Evolutionary conservation across 108 stramenopile genomes (phyloP), one percentile per base, ranked within the genome.

Genomic region (Nitzschia putrida): DNA sequence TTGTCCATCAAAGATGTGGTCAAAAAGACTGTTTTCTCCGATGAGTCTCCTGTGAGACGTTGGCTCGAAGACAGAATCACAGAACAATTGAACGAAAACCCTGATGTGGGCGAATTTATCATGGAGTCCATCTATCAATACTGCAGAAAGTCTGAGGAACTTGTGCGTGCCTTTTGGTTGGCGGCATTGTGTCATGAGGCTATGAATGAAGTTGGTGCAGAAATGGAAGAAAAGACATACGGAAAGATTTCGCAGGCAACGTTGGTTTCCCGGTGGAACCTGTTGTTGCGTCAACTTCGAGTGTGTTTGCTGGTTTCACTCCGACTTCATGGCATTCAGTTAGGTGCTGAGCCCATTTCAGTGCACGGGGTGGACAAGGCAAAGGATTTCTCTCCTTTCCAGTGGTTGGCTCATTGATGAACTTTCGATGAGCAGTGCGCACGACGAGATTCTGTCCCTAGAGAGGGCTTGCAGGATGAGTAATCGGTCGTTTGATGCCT

Each of bases 321-420:
- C 26, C 81, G 91, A 52, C 81, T 93, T 26, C 61, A 87, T 54
- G 84, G 85, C 0, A 72, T 76, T 45, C 78, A 71, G n/a, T 52
- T 83, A 0, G 92, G 88, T 29, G 70, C 77, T 10, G 67, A 69
- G 22, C 89, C 92, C 8, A 60, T 93, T 23, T 85, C 86, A 24
- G 83, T 93, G 5, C 74, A 77, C 22, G 81, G 57, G 56, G 83
- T 87, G 18, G 86, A 83, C 18, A 61, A 64, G 42, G 76, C 41
- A 8, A 78, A 72, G 44, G 68, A 81, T 40, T 93, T 90, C 68
- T 93, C 92, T n/a, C 78, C 82, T 18, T 89, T 72, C 71, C 74
- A 85, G 64, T 89, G 87, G 86, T 53, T 93, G 45, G 89, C 92
- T 40, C 68, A 64, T n/a, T 12, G 92, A 93, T 65, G 89, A 90